phyloP scores from a whole-genome alignment of 2,329 filamentous ascomycete species.

The Dactylellina sp. region DNA sequence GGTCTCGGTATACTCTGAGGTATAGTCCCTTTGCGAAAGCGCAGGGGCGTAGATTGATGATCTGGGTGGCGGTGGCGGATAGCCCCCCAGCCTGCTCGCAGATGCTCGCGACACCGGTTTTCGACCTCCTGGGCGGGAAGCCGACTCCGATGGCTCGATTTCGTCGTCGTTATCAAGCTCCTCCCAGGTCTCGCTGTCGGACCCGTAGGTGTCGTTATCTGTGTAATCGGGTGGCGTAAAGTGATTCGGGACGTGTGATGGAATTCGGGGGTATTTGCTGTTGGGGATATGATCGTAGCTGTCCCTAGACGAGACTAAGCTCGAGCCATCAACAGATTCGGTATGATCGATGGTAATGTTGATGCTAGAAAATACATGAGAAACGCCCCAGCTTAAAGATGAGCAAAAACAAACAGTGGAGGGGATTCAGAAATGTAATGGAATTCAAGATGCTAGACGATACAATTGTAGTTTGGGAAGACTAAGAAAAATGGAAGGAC shows the following conservation, averaged over 20 bases:
- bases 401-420: constrained; percentile 33
- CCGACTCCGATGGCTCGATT: constrained; percentile 61
- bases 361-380: constrained; percentile 59
- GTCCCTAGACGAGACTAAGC: constrained; percentile 59
- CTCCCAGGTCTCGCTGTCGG: constrained; percentile 59
- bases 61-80: constrained; percentile 43
- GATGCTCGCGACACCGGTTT: constrained; percentile 50
- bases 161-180: constrained; percentile 60
- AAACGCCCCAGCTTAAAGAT: constrained; percentile 45
- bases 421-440: constrained; percentile 9
- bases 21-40: constrained; percentile 36
- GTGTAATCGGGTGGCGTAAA: constrained; percentile 57
- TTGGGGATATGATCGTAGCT: constrained; percentile 58
- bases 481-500: constrained; percentile 4
- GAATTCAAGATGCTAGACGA: constrained; percentile 4
- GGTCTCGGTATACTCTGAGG: constrained; percentile 52
- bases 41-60: constrained; percentile 47
- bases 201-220: constrained; percentile 59
- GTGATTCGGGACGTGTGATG: constrained; percentile 50
- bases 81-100: constrained; percentile 45
- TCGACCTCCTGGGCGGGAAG: constrained; percentile 59
- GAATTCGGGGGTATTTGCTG: constrained; percentile 55
- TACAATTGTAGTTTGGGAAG: constrained; percentile 13
- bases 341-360: constrained; percentile 61
- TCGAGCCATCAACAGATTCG: constrained; percentile 60